Evolutionary conservation across 306 rosid genomes (phyloP), one percentile per base, ranked within the genome.

Genomic region (Carpinus fangiana): DNA sequence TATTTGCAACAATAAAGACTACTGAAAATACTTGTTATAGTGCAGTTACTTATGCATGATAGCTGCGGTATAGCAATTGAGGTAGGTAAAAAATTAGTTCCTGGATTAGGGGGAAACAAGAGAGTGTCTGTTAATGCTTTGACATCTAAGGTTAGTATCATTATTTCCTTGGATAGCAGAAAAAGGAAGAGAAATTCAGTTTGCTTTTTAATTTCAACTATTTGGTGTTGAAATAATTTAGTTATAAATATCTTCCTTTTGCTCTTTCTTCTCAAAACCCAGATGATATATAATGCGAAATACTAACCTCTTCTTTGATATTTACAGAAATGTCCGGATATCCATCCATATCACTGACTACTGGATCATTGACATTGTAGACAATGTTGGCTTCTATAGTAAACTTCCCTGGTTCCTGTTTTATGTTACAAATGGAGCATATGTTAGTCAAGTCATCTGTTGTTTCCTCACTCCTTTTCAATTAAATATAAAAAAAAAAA

Each of bases 341-440:
- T n/a, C 4, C 36, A 73, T 80, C 81, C 47, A 57, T 70, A 2
- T 57, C 79, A 46, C 8, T 0, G 8, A 21, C 75, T 56, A 53
- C 80, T 76, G 61, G 81, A 59, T 65, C 77, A 52, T 73, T 79
- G 28, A 23, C 78, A 12, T 55, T 46, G 17, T 7, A 51, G 31
- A 51, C 20, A 18, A 57, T 41, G 45, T 73, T 76, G 66, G 75
- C 57, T 76, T 80, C 85, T 84, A 78, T 76, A 48, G 38, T 57
- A 46, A 48, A 54, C 70, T 71, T 81, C 73, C 67, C 72, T 0
- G 18, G 78, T 31, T 73, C 87, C 90, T 90, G 62, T 10, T 75
- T 45, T 71, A 64, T 62, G 17, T 75, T 75, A 80, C 43, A 64
- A 45, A 64, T 73, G 34, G 48, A 7, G 20, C 8, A 12, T 26